These are phyloP conservation scores for Ruellia speciosa DNA, from an alignment of 305 asterid species.

Conservation along the genomic window DNA sequence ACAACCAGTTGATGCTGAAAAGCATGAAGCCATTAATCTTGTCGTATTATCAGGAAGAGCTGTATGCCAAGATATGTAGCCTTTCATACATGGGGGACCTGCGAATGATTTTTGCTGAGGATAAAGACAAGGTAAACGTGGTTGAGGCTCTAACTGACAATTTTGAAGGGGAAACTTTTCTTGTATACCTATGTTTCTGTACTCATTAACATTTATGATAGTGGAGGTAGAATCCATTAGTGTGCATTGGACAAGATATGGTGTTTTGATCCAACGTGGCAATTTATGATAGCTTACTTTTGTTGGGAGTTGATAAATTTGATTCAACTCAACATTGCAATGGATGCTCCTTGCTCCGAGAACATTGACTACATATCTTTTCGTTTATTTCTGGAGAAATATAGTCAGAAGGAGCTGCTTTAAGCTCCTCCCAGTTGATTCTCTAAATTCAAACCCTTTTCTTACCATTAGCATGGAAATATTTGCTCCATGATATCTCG, in stretches of 20 bases:
- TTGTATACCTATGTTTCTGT: not conserved
- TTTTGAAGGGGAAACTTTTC: not conserved
- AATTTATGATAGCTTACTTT: no score
- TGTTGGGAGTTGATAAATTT: no score
- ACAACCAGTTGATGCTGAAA: constrained; percentile 18
- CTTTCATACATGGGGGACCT: constrained; percentile 79
- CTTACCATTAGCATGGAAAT: not conserved
- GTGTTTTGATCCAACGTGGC: not conserved
- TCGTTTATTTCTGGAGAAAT: no score
- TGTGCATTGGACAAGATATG: constrained; percentile 4
- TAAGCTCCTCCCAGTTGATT: no score
- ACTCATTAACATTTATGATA: not conserved
- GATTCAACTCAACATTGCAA: no score
- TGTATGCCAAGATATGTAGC: constrained; percentile 67
- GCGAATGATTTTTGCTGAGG: constrained; percentile 81
- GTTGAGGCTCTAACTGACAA: constrained; percentile 12
- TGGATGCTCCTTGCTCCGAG: no score
- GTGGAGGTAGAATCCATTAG: not conserved
- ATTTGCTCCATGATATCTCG: constrained; percentile 1
- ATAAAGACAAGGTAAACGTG: constrained; percentile 60
- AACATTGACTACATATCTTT: no score
- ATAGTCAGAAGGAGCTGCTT: no score
- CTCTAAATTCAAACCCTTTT: no score
- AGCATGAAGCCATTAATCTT: not conserved
- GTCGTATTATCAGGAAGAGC: constrained; percentile 54